phyloP scores from a whole-genome alignment of 2,329 filamentous ascomycete species.

The Helotiales sp. region DNA sequence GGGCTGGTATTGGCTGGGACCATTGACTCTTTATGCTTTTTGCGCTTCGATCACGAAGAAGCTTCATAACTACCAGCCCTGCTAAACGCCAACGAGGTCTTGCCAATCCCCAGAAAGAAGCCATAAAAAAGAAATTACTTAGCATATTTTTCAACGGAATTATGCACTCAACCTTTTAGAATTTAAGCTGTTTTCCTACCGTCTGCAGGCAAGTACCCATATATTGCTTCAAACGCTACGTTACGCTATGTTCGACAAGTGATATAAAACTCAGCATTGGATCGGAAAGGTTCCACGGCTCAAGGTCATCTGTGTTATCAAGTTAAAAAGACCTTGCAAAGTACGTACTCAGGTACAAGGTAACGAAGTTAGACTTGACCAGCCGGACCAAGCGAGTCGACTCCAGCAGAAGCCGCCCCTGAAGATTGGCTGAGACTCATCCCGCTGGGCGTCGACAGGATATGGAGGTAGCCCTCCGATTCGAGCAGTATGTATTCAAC shows the following conservation, averaged over 20 bases:
- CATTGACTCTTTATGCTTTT: slow-evolving; percentile 10
- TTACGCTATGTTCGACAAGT: slow-evolving; percentile 3
- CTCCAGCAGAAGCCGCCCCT: too few relatives aligned
- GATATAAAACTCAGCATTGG: slow-evolving; percentile 20
- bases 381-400: slow-evolving; percentile 16
- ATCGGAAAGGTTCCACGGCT: slow-evolving; percentile 10
- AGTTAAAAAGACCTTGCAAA: slow-evolving; percentile 13
- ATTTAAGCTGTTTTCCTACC: slow-evolving; percentile 19
- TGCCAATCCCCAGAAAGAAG: slow-evolving; percentile 6
- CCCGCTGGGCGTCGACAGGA: too few relatives aligned
- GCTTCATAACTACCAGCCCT: not conserved
- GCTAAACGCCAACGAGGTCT: slow-evolving; percentile 12
- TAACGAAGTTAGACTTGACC: slow-evolving; percentile 6
- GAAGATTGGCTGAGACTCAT: too few relatives aligned
- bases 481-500: too few relatives aligned
- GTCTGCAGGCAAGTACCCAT: slow-evolving; percentile 25
- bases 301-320: not conserved
- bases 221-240: slow-evolving; percentile 11
- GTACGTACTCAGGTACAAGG: slow-evolving; percentile 9
- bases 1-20: not conserved
- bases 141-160: slow-evolving; percentile 16
- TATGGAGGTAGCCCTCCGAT: too few relatives aligned
- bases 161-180: slow-evolving; percentile 18
- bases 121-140: slow-evolving; percentile 19
- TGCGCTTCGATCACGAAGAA: not conserved